phyloP scores from a whole-genome alignment of 1,284 basidiomycete species.

The Ceraceosorus guamensis region DNA sequence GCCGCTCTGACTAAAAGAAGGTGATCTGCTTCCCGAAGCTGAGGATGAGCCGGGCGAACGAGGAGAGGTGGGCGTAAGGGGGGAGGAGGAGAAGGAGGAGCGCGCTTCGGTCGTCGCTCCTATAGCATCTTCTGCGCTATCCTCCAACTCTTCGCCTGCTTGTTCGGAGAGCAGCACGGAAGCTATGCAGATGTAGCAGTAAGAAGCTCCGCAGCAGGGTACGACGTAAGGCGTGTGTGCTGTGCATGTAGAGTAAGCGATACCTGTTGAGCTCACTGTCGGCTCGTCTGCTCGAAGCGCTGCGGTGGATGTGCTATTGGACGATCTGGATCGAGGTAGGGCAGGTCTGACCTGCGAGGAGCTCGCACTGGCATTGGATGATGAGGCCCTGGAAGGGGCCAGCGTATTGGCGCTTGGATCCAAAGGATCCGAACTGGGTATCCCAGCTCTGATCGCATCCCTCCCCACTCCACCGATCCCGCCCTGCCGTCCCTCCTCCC shows the following conservation, averaged over 20 bases:
- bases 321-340: neutral
- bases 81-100: neutral
- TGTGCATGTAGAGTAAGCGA: constrained; percentile 36
- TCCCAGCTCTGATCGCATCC: constrained; percentile 10
- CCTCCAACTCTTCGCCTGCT: constrained; percentile 35
- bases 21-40: no score
- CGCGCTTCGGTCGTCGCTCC: neutral
- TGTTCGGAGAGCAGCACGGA: constrained; percentile 36
- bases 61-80: no score
- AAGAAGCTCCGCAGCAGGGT: constrained; percentile 33
- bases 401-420: constrained; percentile 19
- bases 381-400: constrained; percentile 3
- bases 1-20: constrained; percentile 3
- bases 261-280: constrained; percentile 27
- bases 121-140: neutral
- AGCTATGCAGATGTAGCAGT: constrained; percentile 46
- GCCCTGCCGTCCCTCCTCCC: constrained; percentile 21
- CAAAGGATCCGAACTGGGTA: constrained; percentile 34
- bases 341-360: neutral
- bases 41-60: no score
- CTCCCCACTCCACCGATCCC: constrained; percentile 18
- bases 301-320: neutral
- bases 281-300: constrained; percentile 1
- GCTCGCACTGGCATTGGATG: neutral
- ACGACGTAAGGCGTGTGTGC: constrained; percentile 37